Conservation (phyloP, 768 basidiomycete genomes). For the Ephemerocybe angulata region DNA sequence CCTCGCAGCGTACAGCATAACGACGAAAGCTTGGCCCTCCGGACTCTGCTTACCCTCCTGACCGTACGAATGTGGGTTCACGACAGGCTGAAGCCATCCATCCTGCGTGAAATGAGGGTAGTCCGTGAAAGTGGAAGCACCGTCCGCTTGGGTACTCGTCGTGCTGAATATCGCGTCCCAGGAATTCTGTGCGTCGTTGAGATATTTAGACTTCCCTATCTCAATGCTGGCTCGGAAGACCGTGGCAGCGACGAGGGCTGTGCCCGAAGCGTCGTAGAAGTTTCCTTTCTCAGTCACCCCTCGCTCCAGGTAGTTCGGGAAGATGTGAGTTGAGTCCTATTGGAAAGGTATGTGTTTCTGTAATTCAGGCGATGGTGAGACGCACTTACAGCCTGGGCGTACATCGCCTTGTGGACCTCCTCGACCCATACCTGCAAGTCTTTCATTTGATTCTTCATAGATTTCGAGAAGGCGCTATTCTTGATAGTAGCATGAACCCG, state of each 20-base stretch:
- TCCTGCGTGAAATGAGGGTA: conserved; percentile 49
- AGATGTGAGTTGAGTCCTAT: conserved; percentile 48
- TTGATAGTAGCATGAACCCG: conserved; percentile 76
- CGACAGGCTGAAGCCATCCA: conserved; percentile 73
- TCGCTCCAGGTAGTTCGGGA: conserved; percentile 71
- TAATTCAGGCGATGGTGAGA: conserved; percentile 1
- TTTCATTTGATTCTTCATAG: conserved; percentile 46
- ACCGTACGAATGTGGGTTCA: conserved; percentile 59
- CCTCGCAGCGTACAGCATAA: conserved; percentile 73
- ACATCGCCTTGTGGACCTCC: conserved; percentile 77
- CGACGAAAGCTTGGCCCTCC: conserved; percentile 77
- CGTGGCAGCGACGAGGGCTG: conserved; percentile 70
- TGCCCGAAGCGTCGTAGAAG: conserved; percentile 72
- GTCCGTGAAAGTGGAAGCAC: conserved; percentile 6
- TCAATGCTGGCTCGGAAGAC: conserved; percentile 71
- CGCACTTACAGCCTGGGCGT: conserved; percentile 48
- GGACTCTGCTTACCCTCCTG: conserved; percentile 51
- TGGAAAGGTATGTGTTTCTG: conserved; percentile 10
- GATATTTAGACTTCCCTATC: conserved; percentile 40
- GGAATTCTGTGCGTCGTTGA: conserved; percentile 53
- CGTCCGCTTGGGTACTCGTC: conserved; percentile 1
- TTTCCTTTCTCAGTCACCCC: conserved; percentile 33
- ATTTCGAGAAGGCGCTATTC: conserved; percentile 50
- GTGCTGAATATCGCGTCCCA: conserved; percentile 8
- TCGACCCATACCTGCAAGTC: conserved; percentile 62